phyloP scores from a whole-genome alignment of 2,329 filamentous ascomycete genomes.

The Chrysosporium queenslandicum region DNA sequence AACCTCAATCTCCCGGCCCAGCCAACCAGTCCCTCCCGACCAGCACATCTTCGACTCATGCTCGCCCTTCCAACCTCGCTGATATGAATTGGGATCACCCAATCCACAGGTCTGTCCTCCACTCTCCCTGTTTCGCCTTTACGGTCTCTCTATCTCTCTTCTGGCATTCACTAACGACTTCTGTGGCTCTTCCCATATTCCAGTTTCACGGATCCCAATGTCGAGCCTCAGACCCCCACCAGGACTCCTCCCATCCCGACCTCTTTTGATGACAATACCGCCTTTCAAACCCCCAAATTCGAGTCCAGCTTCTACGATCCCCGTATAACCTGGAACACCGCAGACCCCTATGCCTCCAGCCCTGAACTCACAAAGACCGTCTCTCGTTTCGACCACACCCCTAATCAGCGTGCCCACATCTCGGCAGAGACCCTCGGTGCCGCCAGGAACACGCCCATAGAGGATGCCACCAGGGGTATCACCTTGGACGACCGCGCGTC shows the following conservation, averaged over 20 bases:
- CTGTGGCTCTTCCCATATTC: conserved; percentile 20
- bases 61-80: conserved; percentile 31
- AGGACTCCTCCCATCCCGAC: conserved; percentile 34
- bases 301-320: conserved; percentile 41
- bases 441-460: conserved; percentile 14
- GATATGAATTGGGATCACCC: conserved; percentile 41
- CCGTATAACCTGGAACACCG: conserved; percentile 39
- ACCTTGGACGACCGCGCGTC: not conserved
- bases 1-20: not conserved
- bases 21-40: not conserved
- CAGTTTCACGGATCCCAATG: conserved; percentile 40
- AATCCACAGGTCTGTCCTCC: conserved; percentile 35
- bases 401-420: conserved; percentile 25
- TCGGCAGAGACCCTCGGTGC: conserved; percentile 19
- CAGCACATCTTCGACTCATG: conserved; percentile 23
- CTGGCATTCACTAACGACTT: conserved; percentile 27
- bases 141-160: too few relatives aligned
- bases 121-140: not conserved
- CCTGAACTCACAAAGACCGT: conserved; percentile 38
- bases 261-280: conserved; percentile 30
- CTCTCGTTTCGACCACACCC: conserved; percentile 24
- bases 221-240: conserved; percentile 40
- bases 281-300: conserved; percentile 39
- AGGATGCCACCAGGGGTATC: conserved; percentile 14
- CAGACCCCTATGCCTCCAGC: conserved; percentile 40